Conservation (phyloP, 2,329 filamentous ascomycete genomes). For the Chaetomium globosum region DNA sequence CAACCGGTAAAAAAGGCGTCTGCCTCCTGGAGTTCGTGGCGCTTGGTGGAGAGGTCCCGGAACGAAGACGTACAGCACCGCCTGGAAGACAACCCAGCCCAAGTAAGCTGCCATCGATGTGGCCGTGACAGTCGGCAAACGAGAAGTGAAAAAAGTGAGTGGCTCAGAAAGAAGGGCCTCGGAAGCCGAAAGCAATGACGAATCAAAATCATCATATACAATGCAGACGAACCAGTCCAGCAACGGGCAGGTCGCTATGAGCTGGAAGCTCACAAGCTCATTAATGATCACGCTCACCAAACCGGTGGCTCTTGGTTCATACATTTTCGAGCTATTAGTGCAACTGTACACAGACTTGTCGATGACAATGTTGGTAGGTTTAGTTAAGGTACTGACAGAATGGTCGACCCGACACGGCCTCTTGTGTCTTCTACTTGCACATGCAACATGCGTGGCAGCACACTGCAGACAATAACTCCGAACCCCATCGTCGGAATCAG, state of each 20-base stretch:
- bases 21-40: constrained; percentile 9
- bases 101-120: constrained; percentile 13
- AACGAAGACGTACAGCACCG: constrained; percentile 2
- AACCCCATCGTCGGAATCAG: background rate
- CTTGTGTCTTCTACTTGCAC: background rate
- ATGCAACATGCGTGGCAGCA: too few relatives aligned
- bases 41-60: constrained; percentile 7
- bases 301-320: constrained; percentile 4
- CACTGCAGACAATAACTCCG: background rate
- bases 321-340: background rate
- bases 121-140: constrained; percentile 4
- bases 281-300: constrained; percentile 1
- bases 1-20: constrained; percentile 12
- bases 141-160: background rate
- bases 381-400: background rate
- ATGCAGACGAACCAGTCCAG: constrained; percentile 10
- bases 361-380: background rate
- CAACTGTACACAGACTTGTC: background rate
- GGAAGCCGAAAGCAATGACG: background rate
- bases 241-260: constrained; percentile 3
- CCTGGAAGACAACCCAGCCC: constrained; percentile 9
- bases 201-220: background rate
- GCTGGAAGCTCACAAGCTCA: constrained; percentile 4
- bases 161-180: constrained; percentile 9
- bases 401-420: background rate